Percentiles rank a stretch among this genome's conserved stretches.
These are phyloP conservation scores for Colletotrichum melonis DNA, from an alignment of 2,329 filamentous ascomycete species.

Conservation along the genomic window DNA sequence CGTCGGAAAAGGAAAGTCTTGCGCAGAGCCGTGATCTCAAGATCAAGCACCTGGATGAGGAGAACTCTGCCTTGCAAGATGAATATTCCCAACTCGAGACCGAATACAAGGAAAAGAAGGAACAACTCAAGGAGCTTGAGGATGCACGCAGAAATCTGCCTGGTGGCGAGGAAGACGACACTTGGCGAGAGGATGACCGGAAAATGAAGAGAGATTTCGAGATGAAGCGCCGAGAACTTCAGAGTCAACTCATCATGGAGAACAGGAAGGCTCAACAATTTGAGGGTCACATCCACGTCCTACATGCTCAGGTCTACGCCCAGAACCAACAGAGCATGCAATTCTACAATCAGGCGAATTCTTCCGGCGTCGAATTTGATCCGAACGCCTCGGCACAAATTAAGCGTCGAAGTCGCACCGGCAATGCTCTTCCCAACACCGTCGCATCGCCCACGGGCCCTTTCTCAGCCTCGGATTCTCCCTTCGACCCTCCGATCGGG, in stretches of 20 bases:
- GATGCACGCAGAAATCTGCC: slow-evolving; percentile 73
- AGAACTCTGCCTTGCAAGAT: slow-evolving; percentile 72
- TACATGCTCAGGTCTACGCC: slow-evolving; percentile 59
- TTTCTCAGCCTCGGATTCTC: slow-evolving; percentile 53
- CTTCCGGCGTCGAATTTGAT: slow-evolving; percentile 61
- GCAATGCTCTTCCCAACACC: slow-evolving; percentile 58
- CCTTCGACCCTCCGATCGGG: slow-evolving; percentile 63
- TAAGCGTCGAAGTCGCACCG: slow-evolving; percentile 60
- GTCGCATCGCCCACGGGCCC: slow-evolving; percentile 52
- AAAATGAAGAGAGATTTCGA: slow-evolving; percentile 69
- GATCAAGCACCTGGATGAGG: slow-evolving; percentile 61
- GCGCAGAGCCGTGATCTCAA: slow-evolving; percentile 63
- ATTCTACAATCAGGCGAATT: slow-evolving; percentile 59
- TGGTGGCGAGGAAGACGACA: slow-evolving; percentile 70
- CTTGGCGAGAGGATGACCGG: slow-evolving; percentile 63
- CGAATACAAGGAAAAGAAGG: slow-evolving; percentile 70
- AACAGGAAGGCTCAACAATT: slow-evolving; percentile 59
- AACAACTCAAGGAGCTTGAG: slow-evolving; percentile 78
- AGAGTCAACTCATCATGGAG: slow-evolving; percentile 60
- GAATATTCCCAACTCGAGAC: slow-evolving; percentile 75
- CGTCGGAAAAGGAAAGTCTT: slow-evolving; percentile 63
- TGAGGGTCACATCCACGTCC: slow-evolving; percentile 58
- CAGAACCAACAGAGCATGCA: slow-evolving; percentile 54
- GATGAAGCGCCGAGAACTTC: slow-evolving; percentile 62
- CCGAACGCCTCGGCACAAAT: slow-evolving; percentile 52